A percentile compares a stretch with the other conserved stretches of the same genome.
Conservation (phyloP, 345 rosid species). For the Aquilaria sinensis region DNA sequence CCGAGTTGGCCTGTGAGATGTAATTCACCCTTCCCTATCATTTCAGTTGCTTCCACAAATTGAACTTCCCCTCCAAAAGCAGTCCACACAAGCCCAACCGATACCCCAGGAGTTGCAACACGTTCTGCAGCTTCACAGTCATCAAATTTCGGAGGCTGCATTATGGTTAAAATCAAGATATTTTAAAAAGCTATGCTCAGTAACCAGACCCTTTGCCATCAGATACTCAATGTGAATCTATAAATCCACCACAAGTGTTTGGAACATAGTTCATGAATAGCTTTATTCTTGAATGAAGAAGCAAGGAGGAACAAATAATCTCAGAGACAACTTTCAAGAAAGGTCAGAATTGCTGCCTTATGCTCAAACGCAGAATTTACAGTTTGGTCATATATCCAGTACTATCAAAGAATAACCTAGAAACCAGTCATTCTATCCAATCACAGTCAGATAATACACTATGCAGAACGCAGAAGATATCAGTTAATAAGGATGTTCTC, state of each 20-base stretch:
- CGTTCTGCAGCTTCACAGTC: slow-evolving; percentile 93
- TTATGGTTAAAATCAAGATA: slow-evolving; percentile 9
- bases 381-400: too few species aligned
- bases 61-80: slow-evolving; percentile 98
- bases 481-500: background rate
- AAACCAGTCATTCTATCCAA: background rate
- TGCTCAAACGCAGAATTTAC: too few species aligned
- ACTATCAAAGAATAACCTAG: background rate
- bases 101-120: slow-evolving; percentile 88
- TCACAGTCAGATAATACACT: background rate
- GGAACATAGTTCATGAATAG: slow-evolving; percentile 4
- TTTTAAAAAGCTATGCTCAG: slow-evolving; percentile 8
- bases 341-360: background rate
- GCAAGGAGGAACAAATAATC: slow-evolving; percentile 3
- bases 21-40: slow-evolving; percentile 88
- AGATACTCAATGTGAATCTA: too few species aligned
- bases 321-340: background rate
- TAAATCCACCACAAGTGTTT: background rate
- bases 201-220: background rate
- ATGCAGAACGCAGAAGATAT: background rate
- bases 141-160: slow-evolving; percentile 95
- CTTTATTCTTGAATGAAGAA: slow-evolving; percentile 4
- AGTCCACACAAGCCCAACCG: slow-evolving; percentile 99
- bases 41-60: slow-evolving; percentile 89
- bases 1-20: slow-evolving; percentile 99